These are phyloP conservation scores for Mycena maculata DNA, from an alignment of 768 basidiomycete species.

Conservation along the genomic window DNA sequence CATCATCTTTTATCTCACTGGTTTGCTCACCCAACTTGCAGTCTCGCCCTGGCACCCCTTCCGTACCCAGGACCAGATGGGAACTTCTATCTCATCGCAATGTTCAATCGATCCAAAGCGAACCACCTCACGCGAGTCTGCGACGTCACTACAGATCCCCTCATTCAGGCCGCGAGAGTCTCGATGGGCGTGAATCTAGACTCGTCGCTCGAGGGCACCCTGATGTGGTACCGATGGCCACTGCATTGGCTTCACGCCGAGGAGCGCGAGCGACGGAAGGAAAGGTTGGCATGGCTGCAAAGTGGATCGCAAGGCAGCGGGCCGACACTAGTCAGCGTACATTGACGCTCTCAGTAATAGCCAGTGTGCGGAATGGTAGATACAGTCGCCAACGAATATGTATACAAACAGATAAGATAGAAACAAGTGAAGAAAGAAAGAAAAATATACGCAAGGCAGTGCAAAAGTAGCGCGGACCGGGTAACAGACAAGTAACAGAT, in stretches of 20 bases:
- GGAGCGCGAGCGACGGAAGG: conserved; percentile 24
- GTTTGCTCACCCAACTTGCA: not conserved
- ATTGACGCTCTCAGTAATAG: no score
- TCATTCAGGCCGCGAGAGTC: not conserved
- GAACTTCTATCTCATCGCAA: not conserved
- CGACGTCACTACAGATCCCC: not conserved
- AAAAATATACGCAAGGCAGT: no score
- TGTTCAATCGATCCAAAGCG: not conserved
- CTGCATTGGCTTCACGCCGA: conserved; percentile 16
- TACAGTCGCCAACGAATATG: no score
- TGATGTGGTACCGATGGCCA: conserved; percentile 2
- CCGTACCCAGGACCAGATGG: not conserved
- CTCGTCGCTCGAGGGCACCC: not conserved
- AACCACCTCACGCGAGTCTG: not conserved
- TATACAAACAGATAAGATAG: no score
- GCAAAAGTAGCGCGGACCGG: no score
- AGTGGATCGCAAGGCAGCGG: not conserved
- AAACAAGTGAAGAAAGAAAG: no score
- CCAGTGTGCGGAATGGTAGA: no score
- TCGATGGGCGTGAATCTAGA: not conserved
- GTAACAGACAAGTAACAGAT: no score
- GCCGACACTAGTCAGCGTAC: not conserved
- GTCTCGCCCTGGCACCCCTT: not conserved
- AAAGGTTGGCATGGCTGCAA: not conserved
- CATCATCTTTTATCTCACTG: not conserved